These are phyloP conservation scores for Corylus americana DNA, from an alignment of 306 rosid genomes.

Conservation along the genomic window DNA sequence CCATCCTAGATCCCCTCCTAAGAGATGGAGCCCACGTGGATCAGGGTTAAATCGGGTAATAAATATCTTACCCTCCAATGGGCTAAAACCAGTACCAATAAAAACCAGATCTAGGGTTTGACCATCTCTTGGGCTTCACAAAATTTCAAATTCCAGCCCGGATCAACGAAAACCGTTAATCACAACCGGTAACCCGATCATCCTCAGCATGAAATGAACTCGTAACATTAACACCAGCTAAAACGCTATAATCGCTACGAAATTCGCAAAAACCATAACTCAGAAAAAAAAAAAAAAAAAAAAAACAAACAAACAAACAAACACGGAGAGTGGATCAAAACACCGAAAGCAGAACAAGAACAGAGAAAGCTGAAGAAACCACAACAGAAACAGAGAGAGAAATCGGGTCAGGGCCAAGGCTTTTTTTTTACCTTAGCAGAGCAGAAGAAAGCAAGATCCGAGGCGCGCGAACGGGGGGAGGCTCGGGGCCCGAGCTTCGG, in stretches of 20 bases:
- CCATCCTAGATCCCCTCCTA: slow-evolving; percentile 15
- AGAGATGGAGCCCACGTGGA: slow-evolving; percentile 31
- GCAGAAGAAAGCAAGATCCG: slow-evolving; percentile 14
- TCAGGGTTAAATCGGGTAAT: slow-evolving; percentile 25
- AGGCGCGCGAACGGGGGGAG: slow-evolving; percentile 6
- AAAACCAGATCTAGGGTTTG: slow-evolving; percentile 9
- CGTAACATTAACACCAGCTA: not conserved
- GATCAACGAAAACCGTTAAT: slow-evolving; percentile 27
- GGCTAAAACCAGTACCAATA: slow-evolving; percentile 10
- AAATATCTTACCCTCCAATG: not conserved
- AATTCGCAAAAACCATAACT: not conserved
- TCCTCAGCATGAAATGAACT: not conserved
- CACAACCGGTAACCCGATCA: not conserved
- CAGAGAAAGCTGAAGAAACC: not conserved
- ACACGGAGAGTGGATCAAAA: not conserved
- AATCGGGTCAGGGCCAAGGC: slow-evolving; percentile 17
- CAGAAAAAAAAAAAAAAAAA: not conserved
- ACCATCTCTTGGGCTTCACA: slow-evolving; percentile 30
- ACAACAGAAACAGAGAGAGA: not conserved
- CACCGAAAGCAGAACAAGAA: not conserved
- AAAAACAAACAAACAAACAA: not conserved
- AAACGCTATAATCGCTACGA: not conserved
- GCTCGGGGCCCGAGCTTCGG: slow-evolving; percentile 47
- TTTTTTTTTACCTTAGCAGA: slow-evolving; percentile 33
- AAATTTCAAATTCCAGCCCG: slow-evolving; percentile 27